A percentile compares a stretch with the other conserved stretches of the same genome.
These are phyloP conservation scores for Wickerhamomyces strasburgensis DNA, from an alignment of 805 yeast species.

Conservation along the genomic window DNA sequence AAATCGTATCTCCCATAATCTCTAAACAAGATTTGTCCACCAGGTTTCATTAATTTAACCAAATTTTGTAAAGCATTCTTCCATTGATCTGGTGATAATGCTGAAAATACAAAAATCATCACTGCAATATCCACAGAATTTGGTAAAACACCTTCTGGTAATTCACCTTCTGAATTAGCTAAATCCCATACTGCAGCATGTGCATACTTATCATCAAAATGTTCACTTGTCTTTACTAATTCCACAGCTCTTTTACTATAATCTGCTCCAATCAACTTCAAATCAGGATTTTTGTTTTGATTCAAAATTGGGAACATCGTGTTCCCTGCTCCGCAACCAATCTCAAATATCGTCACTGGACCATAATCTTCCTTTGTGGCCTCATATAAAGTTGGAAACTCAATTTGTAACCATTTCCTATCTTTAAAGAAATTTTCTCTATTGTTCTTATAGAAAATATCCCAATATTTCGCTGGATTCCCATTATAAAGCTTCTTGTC, in stretches of 20 bases:
- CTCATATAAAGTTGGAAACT: constrained; percentile 80
- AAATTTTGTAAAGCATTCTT: constrained; percentile 68
- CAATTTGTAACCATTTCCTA: constrained; percentile 92
- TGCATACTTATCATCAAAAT: constrained; percentile 56
- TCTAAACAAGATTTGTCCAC: constrained; percentile 83
- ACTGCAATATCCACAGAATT: constrained; percentile 85
- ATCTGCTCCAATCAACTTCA: constrained; percentile 80
- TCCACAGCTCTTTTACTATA: constrained; percentile 88
- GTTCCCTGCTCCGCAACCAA: constrained; percentile 98
- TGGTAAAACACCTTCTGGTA: constrained; percentile 84
- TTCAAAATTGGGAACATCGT: constrained; percentile 86
- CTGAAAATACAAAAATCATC: constrained; percentile 94
- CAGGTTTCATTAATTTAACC: constrained; percentile 76
- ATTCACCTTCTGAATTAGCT: constrained; percentile 60
- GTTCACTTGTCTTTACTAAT: constrained; percentile 61
- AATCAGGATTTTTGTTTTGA: constrained; percentile 74
- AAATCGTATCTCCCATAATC: constrained; percentile 95
- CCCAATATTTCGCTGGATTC: constrained; percentile 94
- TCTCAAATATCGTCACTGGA: constrained; percentile 73
- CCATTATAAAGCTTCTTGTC: constrained; percentile 74
- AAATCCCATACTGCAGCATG: constrained; percentile 94
- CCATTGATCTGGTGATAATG: constrained; percentile 92
- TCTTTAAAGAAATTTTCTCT: constrained; percentile 94
- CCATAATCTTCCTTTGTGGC: constrained; percentile 71
- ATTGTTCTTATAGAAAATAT: constrained; percentile 85